Evolutionary conservation across 495 filamentous ascomycete species (phyloP).

Genomic region (Aspergillus indologenus): DNA sequence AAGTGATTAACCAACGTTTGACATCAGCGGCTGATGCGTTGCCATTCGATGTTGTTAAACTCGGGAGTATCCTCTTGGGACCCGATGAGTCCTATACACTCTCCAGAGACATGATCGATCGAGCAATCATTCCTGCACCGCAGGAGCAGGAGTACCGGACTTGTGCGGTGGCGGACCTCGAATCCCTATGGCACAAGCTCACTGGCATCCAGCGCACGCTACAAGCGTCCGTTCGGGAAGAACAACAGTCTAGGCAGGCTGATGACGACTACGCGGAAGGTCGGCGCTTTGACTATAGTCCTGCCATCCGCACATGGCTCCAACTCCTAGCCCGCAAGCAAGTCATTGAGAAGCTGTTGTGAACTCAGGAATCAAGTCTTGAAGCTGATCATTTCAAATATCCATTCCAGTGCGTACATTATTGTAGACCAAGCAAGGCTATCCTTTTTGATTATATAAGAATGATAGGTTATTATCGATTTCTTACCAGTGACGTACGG

Average conservation of each 20-base stretch:
- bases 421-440: too few species aligned
- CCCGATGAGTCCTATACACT: conserved; percentile 35
- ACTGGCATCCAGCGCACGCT: conserved; percentile 32
- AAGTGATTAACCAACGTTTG: conserved; percentile 35
- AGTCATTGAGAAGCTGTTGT: conserved; percentile 26
- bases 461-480: neutral
- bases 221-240: conserved; percentile 40
- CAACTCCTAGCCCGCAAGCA: conserved; percentile 43
- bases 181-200: conserved; percentile 28
- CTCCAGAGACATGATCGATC: conserved; percentile 32
- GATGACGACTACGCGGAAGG: conserved; percentile 48
- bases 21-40: neutral
- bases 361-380: neutral
- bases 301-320: conserved; percentile 44
- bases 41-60: neutral
- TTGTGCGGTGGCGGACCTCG: conserved; percentile 26
- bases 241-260: conserved; percentile 35
- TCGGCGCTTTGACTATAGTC: conserved; percentile 47
- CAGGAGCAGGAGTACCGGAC: conserved; percentile 18
- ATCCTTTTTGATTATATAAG: neutral
- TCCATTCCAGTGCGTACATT: too few species aligned
- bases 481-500: neutral
- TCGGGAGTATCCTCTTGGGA: conserved; percentile 28
- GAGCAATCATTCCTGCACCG: conserved; percentile 19
- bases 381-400: neutral